Evolutionary conservation across 192 early-diverging fungal genomes (phyloP), one percentile per base, ranked within the genome.

Genomic region (Spizellomyces punctatus): DNA sequence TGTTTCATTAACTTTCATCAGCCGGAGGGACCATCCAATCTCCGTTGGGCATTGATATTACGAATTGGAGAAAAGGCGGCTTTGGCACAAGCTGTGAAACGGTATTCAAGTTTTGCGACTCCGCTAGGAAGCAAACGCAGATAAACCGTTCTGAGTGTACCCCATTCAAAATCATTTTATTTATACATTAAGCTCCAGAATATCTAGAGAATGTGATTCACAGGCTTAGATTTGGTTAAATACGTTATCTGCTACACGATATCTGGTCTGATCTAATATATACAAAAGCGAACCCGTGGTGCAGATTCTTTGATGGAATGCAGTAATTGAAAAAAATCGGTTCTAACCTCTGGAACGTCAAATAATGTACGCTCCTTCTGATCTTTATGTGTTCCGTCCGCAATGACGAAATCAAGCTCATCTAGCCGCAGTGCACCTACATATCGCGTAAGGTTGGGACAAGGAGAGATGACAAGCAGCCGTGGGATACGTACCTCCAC

Each of bases 351-450:
- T 36, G 82, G 80, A 5, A 85, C 79, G 60, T 89, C 85, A 56
- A 91, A 82, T 1, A 92, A 66, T 21, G 81, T 88, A 46, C 85
- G 77, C 46, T 85, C 70, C 63, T 91, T 91, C 43, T 76, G 78
- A 73, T 90, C 86, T 22, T 45, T 78, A 42, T 81, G 78, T 14
- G 77, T 69, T 19, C 78, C 81, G 70, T 92, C 91, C 6, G 89
- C 44, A 5, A 91, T 67, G 8, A 92, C 68, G 54, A 82, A 72
- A 46, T 89, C 88, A 8, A 92, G 64, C 47, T 87, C 76, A 52
- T 87, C 84, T 43, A 89, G 47, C 41, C 85, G 77, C 45, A 92
- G 68, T 16, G 83, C 79, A 5, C 77, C 89, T 90, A 46, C 21
- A 8, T 17, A 16, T 2, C 12, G 50, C 12, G 50, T 54, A n/a